These are phyloP conservation scores for Tuber calosporum DNA, from an alignment of 495 filamentous ascomycete species.

Conservation along the genomic window DNA sequence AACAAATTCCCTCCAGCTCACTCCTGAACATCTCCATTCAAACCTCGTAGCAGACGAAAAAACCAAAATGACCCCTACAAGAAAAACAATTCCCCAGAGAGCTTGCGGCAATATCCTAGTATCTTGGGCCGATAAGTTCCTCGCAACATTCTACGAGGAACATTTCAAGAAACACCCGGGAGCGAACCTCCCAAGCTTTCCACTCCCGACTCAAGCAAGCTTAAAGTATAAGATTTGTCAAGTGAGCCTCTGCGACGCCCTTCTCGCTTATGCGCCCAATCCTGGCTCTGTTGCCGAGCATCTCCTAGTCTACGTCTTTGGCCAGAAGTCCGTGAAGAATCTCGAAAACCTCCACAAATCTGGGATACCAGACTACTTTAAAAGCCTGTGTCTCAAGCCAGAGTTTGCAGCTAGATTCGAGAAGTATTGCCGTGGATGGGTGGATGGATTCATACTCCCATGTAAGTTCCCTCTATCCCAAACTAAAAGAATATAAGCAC, in stretches of 20 bases:
- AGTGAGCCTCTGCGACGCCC: background rate
- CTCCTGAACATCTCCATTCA: background rate
- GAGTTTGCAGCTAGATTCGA: background rate
- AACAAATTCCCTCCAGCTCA: background rate
- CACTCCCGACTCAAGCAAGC: background rate
- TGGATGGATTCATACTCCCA: background rate
- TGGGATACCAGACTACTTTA: background rate
- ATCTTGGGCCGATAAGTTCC: background rate
- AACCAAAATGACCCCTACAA: background rate
- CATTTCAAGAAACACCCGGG: background rate
- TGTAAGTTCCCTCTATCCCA: background rate
- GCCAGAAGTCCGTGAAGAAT: background rate
- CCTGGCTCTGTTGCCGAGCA: background rate
- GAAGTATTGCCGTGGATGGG: background rate
- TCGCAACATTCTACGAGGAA: background rate
- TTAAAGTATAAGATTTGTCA: background rate
- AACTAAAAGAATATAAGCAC: background rate
- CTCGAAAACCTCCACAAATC: background rate
- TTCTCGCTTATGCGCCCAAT: background rate
- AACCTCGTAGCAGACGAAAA: background rate
- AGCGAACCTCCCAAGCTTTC: background rate
- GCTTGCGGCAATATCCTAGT: background rate
- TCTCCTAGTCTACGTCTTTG: background rate
- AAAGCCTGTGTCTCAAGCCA: background rate
- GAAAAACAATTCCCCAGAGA: background rate